These are phyloP conservation scores for Neonectria punicea DNA, from an alignment of 2,329 filamentous ascomycete species.

Conservation along the genomic window DNA sequence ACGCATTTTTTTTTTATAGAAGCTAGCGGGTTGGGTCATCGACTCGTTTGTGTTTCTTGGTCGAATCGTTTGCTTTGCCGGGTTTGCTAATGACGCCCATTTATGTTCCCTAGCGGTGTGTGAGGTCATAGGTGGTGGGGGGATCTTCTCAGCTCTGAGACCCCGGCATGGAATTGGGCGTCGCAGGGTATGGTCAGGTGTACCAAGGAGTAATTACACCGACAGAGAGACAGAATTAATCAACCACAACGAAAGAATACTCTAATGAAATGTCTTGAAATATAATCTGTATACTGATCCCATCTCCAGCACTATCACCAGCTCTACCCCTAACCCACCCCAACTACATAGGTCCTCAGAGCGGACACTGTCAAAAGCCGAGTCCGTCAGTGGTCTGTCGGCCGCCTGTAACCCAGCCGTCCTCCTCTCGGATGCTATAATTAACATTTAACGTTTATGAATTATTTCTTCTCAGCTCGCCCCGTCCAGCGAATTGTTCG, in stretches of 20 bases:
- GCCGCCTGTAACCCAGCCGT: background rate
- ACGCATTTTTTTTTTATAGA: conserved; percentile 4
- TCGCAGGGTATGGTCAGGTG: background rate
- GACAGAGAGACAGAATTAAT: no score
- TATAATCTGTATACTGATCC: no score
- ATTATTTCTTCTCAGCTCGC: conserved; percentile 7
- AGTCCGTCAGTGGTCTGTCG: no score
- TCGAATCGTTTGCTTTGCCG: conserved; percentile 4
- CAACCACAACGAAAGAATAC: no score
- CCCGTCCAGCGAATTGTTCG: background rate
- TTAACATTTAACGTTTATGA: conserved; percentile 16
- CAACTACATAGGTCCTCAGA: no score
- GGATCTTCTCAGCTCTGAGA: background rate
- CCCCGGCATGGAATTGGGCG: background rate
- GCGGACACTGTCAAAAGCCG: no score
- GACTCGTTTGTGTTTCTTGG: background rate
- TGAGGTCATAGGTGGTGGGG: conserved; percentile 35
- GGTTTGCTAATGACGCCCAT: background rate
- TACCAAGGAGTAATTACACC: no score
- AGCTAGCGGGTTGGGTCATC: background rate
- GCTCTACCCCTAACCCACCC: no score
- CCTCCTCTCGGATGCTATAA: conserved; percentile 25
- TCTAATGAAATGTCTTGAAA: no score
- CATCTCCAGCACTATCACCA: no score
- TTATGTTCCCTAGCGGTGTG: conserved; percentile 19